Conservation (phyloP, 805 yeast genomes). For the Peterozyma toletana region DNA sequence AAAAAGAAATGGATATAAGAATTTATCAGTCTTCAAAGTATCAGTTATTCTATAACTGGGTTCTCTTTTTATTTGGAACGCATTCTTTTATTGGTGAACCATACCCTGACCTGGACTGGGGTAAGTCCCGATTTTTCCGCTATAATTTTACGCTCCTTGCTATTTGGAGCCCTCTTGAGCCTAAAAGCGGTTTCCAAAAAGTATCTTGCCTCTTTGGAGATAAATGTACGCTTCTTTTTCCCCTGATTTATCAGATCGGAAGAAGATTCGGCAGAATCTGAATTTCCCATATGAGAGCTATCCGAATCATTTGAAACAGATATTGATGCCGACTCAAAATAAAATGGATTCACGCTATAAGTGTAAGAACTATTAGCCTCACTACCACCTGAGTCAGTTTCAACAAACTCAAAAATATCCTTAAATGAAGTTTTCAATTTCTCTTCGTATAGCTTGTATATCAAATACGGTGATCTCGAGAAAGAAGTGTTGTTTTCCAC, state of each 20-base stretch:
- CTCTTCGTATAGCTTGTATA: neutral
- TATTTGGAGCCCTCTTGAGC: conserved; percentile 18
- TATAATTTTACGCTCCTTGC: conserved; percentile 19
- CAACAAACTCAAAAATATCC: neutral
- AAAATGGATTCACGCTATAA: neutral
- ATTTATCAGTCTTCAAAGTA: too few species aligned
- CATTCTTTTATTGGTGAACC: conserved; percentile 27
- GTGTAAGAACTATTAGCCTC: neutral
- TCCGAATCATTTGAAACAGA: neutral
- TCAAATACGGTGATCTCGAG: neutral
- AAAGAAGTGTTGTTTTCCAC: neutral
- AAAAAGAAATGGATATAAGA: too few species aligned
- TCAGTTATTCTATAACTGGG: too few species aligned
- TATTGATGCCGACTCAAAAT: neutral
- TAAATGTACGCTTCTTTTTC: conserved; percentile 6
- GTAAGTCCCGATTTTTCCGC: conserved; percentile 21
- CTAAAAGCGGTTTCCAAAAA: conserved; percentile 16
- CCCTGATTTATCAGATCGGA: neutral
- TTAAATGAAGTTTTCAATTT: neutral
- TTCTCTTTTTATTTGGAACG: conserved; percentile 11
- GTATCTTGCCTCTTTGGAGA: conserved; percentile 7
- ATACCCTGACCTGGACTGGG: conserved; percentile 23
- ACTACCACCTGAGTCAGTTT: neutral
- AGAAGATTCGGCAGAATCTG: neutral
- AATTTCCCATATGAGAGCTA: neutral